Base-by-base conservation (phyloP, 2,329 filamentous ascomycete species). In the Penicillium sp. region DNA sequence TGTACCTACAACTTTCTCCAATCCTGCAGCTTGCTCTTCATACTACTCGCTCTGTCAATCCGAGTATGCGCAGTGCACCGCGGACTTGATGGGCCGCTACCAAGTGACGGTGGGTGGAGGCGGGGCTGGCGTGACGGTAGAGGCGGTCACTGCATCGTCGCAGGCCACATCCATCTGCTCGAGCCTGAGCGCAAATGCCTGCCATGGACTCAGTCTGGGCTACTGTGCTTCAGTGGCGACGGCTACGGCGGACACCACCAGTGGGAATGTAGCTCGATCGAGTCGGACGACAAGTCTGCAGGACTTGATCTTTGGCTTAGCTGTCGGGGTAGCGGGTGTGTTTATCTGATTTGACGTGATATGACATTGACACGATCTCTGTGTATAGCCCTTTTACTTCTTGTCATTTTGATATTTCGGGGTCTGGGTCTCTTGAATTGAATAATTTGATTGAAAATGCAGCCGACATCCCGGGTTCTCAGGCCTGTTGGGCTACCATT, bases 11-110 rank as follows among this genome's bases (percentile, higher is more conserved):
- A 76, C 76, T 52, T 82, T 82, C 64, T 65, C 70, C 28, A 76
- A 81, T 53, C 74, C 77, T 54, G 74, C 71, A 47, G 72, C 74
- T 36, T 84, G 81, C 67, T 78, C 79, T 26, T 77, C 76, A 44
- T 80, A 80, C 66, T 83, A 81, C 68, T 77, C 77, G 31, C 70
- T 71, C 51, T 83, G 81, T 54, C 74, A 80, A 62, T 72, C 68
- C 38, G 74, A 81, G 49, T 79, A 73, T 49, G 65, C 72, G 7
- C 67, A 64, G 24, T 79, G 77, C 58, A 72, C 75, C 7, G 67
- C 66, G 4, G 65, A 74, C 28, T 69, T 83, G 53, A 78, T 76
- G 24, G 77, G 74, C n/a, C 73, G 72, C 2, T 76, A 79, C 48
- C 79, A 76, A 26, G 78, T 83, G 28, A 82, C 80, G 1, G 70